A percentile compares a stretch with the other conserved stretches of the same genome.
Evolutionary conservation across 163 green algal species (phyloP).

Genomic region (Trebouxia gelatinosa): DNA sequence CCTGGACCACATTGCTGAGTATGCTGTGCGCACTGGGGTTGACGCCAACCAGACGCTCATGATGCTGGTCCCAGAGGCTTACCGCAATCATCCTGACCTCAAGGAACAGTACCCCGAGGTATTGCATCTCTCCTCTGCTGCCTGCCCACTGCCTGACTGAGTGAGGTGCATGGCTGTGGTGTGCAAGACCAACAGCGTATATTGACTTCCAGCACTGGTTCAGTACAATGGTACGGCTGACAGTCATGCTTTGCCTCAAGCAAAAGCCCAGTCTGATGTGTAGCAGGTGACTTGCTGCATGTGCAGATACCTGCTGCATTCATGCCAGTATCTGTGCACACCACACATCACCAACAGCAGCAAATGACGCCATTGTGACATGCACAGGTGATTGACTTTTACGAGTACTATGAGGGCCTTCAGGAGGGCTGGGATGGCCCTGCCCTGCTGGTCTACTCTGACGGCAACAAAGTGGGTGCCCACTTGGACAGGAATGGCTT

Average conservation of each 20-base stretch:
- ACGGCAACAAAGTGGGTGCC: slow-evolving; percentile 85
- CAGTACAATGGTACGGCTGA: no score
- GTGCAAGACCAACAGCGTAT: no score
- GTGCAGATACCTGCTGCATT: no score
- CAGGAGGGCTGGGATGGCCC: slow-evolving; percentile 99
- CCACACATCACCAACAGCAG: no score
- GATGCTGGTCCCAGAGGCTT: slow-evolving; percentile 96
- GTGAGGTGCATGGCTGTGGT: no score
- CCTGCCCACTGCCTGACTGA: not conserved
- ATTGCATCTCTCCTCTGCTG: not conserved
- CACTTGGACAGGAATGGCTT: slow-evolving; percentile 97
- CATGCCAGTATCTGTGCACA: no score
- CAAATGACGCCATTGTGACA: no score
- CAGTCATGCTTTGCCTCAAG: no score
- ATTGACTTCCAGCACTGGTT: no score
- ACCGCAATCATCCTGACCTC: slow-evolving; percentile 97
- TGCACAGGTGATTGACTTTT: slow-evolving; percentile 94
- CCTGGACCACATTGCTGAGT: slow-evolving; percentile 94
- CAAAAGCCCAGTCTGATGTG: no score
- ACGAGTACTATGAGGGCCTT: slow-evolving; percentile 97
- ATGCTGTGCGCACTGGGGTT: slow-evolving; percentile 74
- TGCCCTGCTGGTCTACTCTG: slow-evolving; percentile 95
- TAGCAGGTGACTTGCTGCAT: no score
- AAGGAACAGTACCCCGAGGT: slow-evolving; percentile 93
- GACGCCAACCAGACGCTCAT: slow-evolving; percentile 87